phyloP scores from a whole-genome alignment of 208 protist species.

The Leishmania gerbilli region DNA sequence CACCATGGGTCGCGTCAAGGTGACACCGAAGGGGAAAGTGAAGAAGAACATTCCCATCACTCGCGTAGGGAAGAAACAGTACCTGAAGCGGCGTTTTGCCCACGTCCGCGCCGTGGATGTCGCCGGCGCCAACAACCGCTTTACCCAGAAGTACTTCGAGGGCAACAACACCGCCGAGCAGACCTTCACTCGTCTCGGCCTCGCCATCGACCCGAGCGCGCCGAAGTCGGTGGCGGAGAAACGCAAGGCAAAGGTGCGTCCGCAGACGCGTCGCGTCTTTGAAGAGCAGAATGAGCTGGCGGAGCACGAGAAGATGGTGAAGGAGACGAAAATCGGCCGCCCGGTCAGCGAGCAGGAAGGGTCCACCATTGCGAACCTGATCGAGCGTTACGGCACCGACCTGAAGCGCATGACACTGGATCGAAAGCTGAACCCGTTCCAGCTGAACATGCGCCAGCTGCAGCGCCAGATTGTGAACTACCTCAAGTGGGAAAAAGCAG shows the following conservation, averaged over 20 bases:
- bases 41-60: conserved; percentile 90
- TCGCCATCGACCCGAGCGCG: conserved; percentile 66
- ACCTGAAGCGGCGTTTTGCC: conserved; percentile 83
- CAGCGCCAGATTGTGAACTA: conserved; percentile 87
- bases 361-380: conserved; percentile 68
- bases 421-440: conserved; percentile 80
- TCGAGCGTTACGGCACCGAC: conserved; percentile 71
- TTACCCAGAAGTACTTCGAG: conserved; percentile 85
- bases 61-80: conserved; percentile 82
- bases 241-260: conserved; percentile 55
- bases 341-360: conserved; percentile 82
- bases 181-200: conserved; percentile 77
- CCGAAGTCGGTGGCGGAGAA: conserved; percentile 32
- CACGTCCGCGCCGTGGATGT: conserved; percentile 72
- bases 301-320: conserved; percentile 30
- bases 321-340: conserved; percentile 49
- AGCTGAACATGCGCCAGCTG: conserved; percentile 85
- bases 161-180: conserved; percentile 63
- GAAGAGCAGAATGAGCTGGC: conserved; percentile 57
- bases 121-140: conserved; percentile 74
- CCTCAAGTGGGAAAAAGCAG: conserved; percentile 74
- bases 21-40: conserved; percentile 81
- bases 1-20: conserved; percentile 70
- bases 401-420: conserved; percentile 86
- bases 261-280: conserved; percentile 38